Evolutionary conservation across 441 rosid species (phyloP), one percentile per base, ranked within the genome.

Genomic region (Raphanus hybrid): DNA sequence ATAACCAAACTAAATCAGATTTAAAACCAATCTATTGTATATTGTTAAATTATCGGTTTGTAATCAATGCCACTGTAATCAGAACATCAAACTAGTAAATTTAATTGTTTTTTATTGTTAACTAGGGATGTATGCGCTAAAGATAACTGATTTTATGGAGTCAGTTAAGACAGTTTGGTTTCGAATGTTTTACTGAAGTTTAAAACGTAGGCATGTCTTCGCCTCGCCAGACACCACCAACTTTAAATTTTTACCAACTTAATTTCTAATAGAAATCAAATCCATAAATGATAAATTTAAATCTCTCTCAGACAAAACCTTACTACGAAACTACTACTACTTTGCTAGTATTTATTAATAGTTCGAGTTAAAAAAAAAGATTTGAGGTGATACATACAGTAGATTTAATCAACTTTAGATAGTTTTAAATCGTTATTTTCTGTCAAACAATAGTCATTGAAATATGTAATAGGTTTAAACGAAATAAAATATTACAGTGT

Each of bases 81-180:
- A 35, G 39, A 35, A 35, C 39, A 35, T 35, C 39, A 35, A 35
- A 35, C 39, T 35, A 35, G 39, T 35, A 35, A 7, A 35, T 35
- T 35, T 35, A 35, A 6, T 35, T 35, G 39, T 35, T 35, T 35
- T 7, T 8, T 29, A 35, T 35, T 35, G 39, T 35, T 35, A 35
- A 35, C 39, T 35, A 35, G 39, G 39, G 8, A 35, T 35, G 8
- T 6, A 35, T 35, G 39, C 5, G 39, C 54, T 48, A 48, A 45
- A 48, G 16, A 14, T n/a, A 48, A 4, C 54, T 48, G 16, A 12
- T n/a, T 48, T 48, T 48, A 48, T 12, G 16, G 7, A 48, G 54
- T 48, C 54, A 48, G 54, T 48, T 48, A 48, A 48, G 54, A 48
- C 54, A 48, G 54, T 48, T 48, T n/a, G 14, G 54, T 48, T 48